Conservation (phyloP, 129 eudicot species). For the Logfia minima region DNA sequence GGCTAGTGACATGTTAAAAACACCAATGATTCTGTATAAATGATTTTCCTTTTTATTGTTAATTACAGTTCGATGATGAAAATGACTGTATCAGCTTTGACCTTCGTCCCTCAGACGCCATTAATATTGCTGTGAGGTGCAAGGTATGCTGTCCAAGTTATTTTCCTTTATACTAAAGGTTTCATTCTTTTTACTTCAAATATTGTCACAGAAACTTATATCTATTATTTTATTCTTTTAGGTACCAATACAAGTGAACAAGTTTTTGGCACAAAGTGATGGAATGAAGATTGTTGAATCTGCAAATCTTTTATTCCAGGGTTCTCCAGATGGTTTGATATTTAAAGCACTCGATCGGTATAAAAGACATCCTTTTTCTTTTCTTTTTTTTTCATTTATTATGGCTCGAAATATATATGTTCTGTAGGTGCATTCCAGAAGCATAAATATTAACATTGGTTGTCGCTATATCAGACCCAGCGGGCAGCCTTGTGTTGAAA, state of each 20-base stretch:
- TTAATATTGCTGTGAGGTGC: constrained; percentile 94
- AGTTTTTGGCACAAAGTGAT: constrained; percentile 67
- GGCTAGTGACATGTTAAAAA: background rate
- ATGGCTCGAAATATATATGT: background rate
- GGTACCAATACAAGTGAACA: constrained; percentile 95
- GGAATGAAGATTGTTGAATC: constrained; percentile 82
- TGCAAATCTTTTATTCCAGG: constrained; percentile 44
- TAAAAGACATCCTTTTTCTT: background rate
- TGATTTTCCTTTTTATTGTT: constrained; percentile 26
- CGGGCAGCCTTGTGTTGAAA: constrained; percentile 71
- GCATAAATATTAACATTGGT: constrained; percentile 16
- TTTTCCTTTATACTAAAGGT: background rate
- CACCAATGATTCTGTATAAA: constrained; percentile 1
- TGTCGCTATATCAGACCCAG: constrained; percentile 58
- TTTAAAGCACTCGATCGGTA: constrained; percentile 76
- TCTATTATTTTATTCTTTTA: constrained; percentile 28
- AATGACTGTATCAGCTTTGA: constrained; percentile 64
- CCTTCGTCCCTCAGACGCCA: constrained; percentile 92
- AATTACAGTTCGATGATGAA: constrained; percentile 65
- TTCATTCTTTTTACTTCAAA: background rate
- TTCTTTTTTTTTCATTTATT: background rate
- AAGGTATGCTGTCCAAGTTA: constrained; percentile 50
- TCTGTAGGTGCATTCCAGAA: background rate
- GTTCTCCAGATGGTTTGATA: constrained; percentile 49
- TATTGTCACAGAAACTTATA: background rate